phyloP scores from a whole-genome alignment of 768 basidiomycete species.

The Calocera cornea region DNA sequence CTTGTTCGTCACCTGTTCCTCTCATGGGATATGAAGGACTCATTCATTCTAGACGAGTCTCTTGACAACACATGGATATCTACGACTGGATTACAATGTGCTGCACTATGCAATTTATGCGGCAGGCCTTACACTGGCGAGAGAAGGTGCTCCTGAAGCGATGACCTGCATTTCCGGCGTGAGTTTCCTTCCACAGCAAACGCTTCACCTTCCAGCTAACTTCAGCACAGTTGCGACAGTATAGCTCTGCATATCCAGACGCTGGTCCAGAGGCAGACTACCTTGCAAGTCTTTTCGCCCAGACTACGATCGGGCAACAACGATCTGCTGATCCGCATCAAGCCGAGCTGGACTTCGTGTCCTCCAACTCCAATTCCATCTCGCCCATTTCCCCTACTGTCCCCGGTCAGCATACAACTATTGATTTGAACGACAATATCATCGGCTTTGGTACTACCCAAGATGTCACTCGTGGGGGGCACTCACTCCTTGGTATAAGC shows the following conservation, averaged over 20 bases:
- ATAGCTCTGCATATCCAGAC: slow-evolving; percentile 1
- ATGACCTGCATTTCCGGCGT: slow-evolving; percentile 62
- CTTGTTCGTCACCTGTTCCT: slow-evolving; percentile 37
- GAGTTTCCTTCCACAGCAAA: background rate
- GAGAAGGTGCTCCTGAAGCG: slow-evolving; percentile 71
- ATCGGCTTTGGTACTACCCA: background rate
- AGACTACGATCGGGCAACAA: background rate
- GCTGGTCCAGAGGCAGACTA: background rate
- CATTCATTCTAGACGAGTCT: slow-evolving; percentile 47
- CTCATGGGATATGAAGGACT: background rate
- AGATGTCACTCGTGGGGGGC: background rate
- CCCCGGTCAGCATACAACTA: background rate
- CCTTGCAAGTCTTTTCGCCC: background rate
- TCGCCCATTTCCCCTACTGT: background rate
- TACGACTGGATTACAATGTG: slow-evolving; percentile 75
- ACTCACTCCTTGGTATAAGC: background rate
- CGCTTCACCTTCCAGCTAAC: background rate
- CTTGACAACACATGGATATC: slow-evolving; percentile 72
- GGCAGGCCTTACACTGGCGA: slow-evolving; percentile 68
- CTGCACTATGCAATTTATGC: slow-evolving; percentile 80
- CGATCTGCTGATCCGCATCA: background rate
- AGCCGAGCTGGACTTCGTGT: background rate
- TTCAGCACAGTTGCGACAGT: background rate
- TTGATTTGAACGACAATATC: background rate
- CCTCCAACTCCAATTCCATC: background rate